Evolutionary conservation across 331 rosid genomes (phyloP).

Genomic region (Ulmus americana): DNA sequence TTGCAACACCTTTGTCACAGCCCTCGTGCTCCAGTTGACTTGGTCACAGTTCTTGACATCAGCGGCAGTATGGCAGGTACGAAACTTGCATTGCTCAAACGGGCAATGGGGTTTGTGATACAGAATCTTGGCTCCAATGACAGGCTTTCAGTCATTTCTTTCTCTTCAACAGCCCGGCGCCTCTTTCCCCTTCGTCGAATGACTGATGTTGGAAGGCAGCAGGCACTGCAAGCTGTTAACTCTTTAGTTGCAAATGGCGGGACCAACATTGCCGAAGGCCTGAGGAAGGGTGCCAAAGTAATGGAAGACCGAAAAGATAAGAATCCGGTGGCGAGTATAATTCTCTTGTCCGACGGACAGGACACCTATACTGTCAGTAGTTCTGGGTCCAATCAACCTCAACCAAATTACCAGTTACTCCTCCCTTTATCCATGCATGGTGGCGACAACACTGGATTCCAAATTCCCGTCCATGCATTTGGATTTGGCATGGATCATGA

Average conservation of each 20-base stretch:
- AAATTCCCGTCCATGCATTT: constrained; percentile 85
- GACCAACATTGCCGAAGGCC: constrained; percentile 90
- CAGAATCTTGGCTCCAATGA: constrained; percentile 83
- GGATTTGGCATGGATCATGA: constrained; percentile 95
- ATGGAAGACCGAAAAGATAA: constrained; percentile 86
- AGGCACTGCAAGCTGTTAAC: constrained; percentile 88
- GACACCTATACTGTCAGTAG: constrained; percentile 73
- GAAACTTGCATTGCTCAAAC: constrained; percentile 79
- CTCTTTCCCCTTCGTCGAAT: constrained; percentile 73
- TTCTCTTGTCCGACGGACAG: constrained; percentile 87
- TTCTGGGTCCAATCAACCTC: constrained; percentile 54
- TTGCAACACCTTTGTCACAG: constrained; percentile 49
- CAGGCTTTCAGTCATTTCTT: constrained; percentile 85
- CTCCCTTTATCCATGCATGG: constrained; percentile 65
- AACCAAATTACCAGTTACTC: constrained; percentile 71
- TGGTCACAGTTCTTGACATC: constrained; percentile 86
- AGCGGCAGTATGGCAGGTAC: constrained; percentile 99
- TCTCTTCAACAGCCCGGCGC: constrained; percentile 93
- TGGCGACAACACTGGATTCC: constrained; percentile 59
- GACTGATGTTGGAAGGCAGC: constrained; percentile 80
- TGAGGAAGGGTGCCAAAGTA: constrained; percentile 85
- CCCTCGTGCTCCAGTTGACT: constrained; percentile 78
- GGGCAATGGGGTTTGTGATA: constrained; percentile 95
- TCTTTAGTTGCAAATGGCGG: constrained; percentile 98
- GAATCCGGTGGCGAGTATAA: constrained; percentile 79